Evolutionary conservation across 2,329 filamentous ascomycete species (phyloP).

Genomic region (Didymella pinodella): DNA sequence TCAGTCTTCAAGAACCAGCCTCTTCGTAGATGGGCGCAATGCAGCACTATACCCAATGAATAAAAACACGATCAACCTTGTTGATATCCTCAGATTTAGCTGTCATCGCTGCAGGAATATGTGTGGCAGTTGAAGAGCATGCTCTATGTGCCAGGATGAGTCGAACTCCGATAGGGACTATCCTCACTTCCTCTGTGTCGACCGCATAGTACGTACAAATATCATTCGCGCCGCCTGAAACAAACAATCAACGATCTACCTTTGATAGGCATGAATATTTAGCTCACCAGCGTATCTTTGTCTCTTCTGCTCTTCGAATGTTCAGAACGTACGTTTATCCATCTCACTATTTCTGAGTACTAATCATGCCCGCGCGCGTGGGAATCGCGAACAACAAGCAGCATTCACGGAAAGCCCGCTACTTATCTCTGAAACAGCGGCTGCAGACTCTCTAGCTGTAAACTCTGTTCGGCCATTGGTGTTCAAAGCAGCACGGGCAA

Average conservation of each 20-base stretch:
- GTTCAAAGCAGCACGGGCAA: constrained; percentile 41
- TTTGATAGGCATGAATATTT: neutral
- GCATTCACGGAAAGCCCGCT: constrained; percentile 41
- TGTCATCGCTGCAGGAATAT: neutral
- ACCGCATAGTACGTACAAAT: constrained; percentile 18
- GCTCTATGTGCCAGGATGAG: constrained; percentile 11
- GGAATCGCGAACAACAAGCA: constrained; percentile 45
- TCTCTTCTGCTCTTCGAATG: neutral
- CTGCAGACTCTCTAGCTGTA: constrained; percentile 25
- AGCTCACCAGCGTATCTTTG: neutral
- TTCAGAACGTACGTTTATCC: neutral
- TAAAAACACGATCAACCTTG: neutral
- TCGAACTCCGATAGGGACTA: constrained; percentile 13
- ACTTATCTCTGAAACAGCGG: constrained; percentile 32
- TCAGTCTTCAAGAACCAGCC: no score
- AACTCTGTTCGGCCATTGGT: constrained; percentile 36
- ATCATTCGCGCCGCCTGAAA: neutral
- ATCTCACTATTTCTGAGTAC: neutral
- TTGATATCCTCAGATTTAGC: neutral
- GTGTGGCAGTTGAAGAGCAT: constrained; percentile 6
- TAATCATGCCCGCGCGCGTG: constrained; percentile 33
- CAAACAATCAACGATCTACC: neutral
- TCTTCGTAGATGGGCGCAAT: neutral
- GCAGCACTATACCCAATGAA: neutral
- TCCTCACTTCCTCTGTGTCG: neutral